Evolutionary conservation across 2,329 filamentous ascomycete species (phyloP), one percentile per base, ranked within the genome.

Genomic region (Acarospora socialis): DNA sequence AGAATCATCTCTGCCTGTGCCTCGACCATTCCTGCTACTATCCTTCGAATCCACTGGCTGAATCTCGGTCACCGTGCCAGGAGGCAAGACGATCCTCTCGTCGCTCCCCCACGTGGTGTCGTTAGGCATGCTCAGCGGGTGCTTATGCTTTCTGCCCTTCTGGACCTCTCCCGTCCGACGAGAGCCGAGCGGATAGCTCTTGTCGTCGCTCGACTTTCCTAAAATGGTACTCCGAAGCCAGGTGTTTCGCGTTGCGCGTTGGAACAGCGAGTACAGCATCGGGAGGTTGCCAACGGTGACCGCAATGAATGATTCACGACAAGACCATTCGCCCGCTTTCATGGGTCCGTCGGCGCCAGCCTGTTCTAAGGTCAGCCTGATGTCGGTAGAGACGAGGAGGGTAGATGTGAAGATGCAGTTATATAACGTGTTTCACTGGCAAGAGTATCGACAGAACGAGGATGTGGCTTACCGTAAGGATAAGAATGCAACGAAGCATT

Each of bases 401-500:
- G 7, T 12, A 19, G 13, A 3, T n/a, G 30, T 10, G 10, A 19
- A 12, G 13, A 13, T 20, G 14, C 5, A 12, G 5, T n/a, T n/a
- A n/a, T n/a, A n/a, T n/a, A n/a, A n/a, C n/a, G n/a, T n/a, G n/a
- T n/a, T n/a, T n/a, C n/a, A n/a, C n/a, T n/a, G n/a, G n/a, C n/a
- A n/a, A n/a, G n/a, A n/a, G n/a, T n/a, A n/a, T n/a, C n/a, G n/a
- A n/a, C n/a, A n/a, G n/a, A n/a, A n/a, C n/a, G n/a, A n/a, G n/a
- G n/a, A n/a, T n/a, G 12, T 7, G 4, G 32, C 43, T 32, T 40
- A 57, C 55, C 2, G 52, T 60, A 17, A 68, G 35, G 28, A 71
- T 68, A 4, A 67, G 47, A 3, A 67, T 56, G 32, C 63, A 66
- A 24, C 69, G 65, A 5, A 73, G 50, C 34, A 71, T 61, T 3